Conservation (phyloP, 2,329 filamentous ascomycete species). For the Emergomyces orientalis region DNA sequence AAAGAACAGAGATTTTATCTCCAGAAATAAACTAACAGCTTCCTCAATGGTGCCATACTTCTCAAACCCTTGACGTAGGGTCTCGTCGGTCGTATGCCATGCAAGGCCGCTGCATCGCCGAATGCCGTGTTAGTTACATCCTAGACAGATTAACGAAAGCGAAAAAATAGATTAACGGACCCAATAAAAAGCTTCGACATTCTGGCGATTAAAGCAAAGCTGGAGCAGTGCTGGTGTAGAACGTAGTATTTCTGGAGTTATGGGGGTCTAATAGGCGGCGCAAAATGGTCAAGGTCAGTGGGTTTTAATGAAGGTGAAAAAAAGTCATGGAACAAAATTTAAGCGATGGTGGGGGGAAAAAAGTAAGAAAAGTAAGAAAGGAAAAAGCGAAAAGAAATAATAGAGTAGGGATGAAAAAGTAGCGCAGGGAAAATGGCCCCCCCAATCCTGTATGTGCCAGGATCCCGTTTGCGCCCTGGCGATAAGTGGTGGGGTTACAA, state of each 20-base stretch:
- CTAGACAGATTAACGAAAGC: slow-evolving; percentile 7
- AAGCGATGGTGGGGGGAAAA: background rate
- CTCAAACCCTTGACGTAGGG: slow-evolving; percentile 82
- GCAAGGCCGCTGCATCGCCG: slow-evolving; percentile 65
- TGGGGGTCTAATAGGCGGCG: background rate
- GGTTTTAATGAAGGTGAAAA: background rate
- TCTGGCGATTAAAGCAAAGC: slow-evolving; percentile 1
- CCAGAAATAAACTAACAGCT: slow-evolving; percentile 59
- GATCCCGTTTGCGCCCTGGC: background rate
- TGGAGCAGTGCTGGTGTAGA: background rate
- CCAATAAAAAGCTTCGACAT: slow-evolving; percentile 97
- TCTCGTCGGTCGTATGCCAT: slow-evolving; percentile 92
- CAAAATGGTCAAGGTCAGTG: background rate
- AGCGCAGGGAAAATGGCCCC: background rate
- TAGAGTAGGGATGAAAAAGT: background rate
- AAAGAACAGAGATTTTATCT: slow-evolving; percentile 17
- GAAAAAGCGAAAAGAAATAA: background rate
- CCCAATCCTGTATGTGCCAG: background rate
- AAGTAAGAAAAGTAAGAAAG: background rate
- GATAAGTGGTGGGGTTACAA: background rate
- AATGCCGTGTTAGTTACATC: slow-evolving; percentile 16
- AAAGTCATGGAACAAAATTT: background rate
- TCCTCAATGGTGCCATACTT: slow-evolving; percentile 87
- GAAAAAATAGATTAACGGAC: slow-evolving; percentile 45
- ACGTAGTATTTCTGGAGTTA: background rate